Evolutionary conservation across 2,329 filamentous ascomycete species (phyloP), one percentile per base, ranked within the genome.

Genomic region (Penicillium expansum): DNA sequence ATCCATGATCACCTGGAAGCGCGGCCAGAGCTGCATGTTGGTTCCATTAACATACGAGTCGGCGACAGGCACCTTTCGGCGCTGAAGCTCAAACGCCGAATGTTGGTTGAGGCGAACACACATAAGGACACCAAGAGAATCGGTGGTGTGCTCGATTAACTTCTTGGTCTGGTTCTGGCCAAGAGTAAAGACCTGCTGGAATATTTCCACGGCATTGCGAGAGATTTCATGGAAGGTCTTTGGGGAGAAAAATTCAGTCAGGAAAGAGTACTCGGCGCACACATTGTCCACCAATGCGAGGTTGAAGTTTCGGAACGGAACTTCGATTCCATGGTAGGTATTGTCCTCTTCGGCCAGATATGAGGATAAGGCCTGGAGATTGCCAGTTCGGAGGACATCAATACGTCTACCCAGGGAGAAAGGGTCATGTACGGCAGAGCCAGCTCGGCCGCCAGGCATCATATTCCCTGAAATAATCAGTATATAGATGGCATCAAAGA

Each of bases 21-120:
- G 88, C 8, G 94, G 94, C 94, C 94, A 99, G 6, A 99, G 84
- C 3, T 94, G 84, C 91, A 99, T 99, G 69, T 89, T 92, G 5
- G 91, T 96, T 44, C 86, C 92, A 72, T 99, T 99, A 71, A 97
- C 88, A 71, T 99, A 99, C 38, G 86, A 83, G 69, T 99, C 94
- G 2, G 91, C 87, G 5, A 91, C 88, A 0, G 94, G 94, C 1
- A 97, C 86, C 70, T 95, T 93, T 53, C 93, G 86, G 11, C 93
- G 85, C 74, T 99, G 94, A 33, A 97, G 82, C 74, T 96, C 91
- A 71, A 99, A 99, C 16, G 94, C 92, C 57, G 93, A 88, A 65
- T 94, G 91, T 70, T 97, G 94, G 66, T 96, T 99, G 16, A 99
- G 77, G 6, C 94, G 86, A 32, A 99, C 92, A 69, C 91, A 94